These are phyloP conservation scores for Catharanthus roseus DNA, from an alignment of 257 asterid species.

Conservation along the genomic window DNA sequence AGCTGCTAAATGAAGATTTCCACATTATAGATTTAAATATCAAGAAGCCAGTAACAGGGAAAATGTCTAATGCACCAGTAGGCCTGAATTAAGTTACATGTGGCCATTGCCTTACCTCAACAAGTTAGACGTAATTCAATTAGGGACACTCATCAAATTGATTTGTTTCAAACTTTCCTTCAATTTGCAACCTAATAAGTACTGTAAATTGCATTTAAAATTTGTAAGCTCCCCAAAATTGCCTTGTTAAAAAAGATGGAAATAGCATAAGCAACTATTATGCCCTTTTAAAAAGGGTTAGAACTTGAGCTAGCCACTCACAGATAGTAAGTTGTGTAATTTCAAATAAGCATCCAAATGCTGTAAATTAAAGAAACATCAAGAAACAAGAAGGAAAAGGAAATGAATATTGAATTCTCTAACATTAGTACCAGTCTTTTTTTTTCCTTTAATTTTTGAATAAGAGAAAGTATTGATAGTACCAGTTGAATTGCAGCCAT, in stretches of 20 bases:
- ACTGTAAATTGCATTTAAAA: not conserved
- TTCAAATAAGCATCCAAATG: not conserved
- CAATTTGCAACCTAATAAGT: not conserved
- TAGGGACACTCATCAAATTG: not conserved
- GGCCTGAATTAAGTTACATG: not conserved
- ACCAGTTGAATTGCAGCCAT: conserved; percentile 96
- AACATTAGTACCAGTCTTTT: no score
- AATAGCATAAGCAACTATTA: not conserved
- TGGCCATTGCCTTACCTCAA: not conserved
- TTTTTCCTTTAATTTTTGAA: not conserved
- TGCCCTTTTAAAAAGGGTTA: not conserved
- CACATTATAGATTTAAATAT: not conserved
- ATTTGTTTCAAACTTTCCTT: not conserved
- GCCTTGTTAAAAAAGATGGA: not conserved
- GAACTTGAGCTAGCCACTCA: not conserved
- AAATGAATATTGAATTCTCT: no score
- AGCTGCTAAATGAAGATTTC: not conserved
- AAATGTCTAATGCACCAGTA: not conserved
- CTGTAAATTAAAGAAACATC: not conserved
- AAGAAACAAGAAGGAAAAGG: not conserved
- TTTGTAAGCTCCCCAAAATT: not conserved
- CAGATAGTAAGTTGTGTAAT: not conserved
- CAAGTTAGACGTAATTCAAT: not conserved
- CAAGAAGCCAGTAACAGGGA: not conserved
- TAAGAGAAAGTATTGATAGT: not conserved